phyloP scores from a whole-genome alignment of 495 filamentous ascomycete species.

The Opeltia flavorubescens region DNA sequence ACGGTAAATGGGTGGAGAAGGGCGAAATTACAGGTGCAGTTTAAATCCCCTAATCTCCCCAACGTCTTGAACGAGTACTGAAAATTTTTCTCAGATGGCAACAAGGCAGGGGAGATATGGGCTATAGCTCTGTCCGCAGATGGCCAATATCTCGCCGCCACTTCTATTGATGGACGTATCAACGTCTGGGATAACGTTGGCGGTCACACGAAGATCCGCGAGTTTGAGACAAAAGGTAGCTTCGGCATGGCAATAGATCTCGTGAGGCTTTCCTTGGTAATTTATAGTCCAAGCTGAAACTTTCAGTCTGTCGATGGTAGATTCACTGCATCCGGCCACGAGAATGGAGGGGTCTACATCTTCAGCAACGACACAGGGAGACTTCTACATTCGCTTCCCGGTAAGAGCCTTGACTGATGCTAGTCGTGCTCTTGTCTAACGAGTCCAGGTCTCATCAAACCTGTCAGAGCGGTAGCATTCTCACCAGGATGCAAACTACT shows the following conservation, averaged over 20 bases:
- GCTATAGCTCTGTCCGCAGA: conserved; percentile 71
- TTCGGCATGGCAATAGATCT: conserved; percentile 85
- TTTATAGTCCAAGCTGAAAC: no score
- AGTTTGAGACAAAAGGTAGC: conserved; percentile 80
- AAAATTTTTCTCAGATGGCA: conserved; percentile 24
- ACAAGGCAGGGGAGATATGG: conserved; percentile 59
- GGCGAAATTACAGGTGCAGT: conserved; percentile 29
- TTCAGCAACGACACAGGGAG: conserved; percentile 84
- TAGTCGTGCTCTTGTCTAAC: neutral
- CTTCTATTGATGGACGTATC: conserved; percentile 69
- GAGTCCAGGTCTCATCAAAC: conserved; percentile 59
- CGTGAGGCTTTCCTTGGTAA: conserved; percentile 25
- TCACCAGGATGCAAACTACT: conserved; percentile 72
- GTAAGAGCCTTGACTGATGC: conserved; percentile 29
- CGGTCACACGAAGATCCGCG: conserved; percentile 40
- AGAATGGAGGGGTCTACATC: conserved; percentile 86
- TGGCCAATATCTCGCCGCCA: conserved; percentile 68
- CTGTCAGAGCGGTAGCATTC: conserved; percentile 72
- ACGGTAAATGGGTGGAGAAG: conserved; percentile 39
- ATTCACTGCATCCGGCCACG: conserved; percentile 81
- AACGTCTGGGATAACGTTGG: conserved; percentile 68
- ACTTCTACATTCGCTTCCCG: conserved; percentile 71
- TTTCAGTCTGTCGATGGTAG: conserved; percentile 56
- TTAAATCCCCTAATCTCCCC: conserved; percentile 4
- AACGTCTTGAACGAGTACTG: neutral